Evolutionary conservation across 192 early-diverging fungal genomes (phyloP).

Genomic region (Coemansia sp.): DNA sequence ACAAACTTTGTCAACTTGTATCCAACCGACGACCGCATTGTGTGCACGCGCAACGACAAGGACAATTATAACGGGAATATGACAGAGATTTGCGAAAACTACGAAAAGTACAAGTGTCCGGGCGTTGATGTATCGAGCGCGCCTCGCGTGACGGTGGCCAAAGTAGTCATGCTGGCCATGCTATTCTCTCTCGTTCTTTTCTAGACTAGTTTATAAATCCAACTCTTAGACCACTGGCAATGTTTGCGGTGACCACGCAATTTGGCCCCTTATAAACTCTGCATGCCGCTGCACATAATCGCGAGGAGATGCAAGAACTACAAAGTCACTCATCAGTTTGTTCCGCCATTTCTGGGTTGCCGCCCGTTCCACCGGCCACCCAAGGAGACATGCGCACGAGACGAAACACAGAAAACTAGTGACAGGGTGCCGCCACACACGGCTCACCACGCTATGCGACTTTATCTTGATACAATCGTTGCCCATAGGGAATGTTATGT

Average conservation of each 20-base stretch:
- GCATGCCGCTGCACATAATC: constrained; percentile 39
- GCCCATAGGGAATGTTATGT: constrained; percentile 39
- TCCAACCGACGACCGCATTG: constrained; percentile 16
- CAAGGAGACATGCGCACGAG: constrained; percentile 40
- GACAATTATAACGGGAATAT: constrained; percentile 20
- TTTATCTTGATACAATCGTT: constrained; percentile 32
- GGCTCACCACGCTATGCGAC: constrained; percentile 18
- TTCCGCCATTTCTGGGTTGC: constrained; percentile 33
- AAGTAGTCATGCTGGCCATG: constrained; percentile 41
- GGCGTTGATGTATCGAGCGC: constrained; percentile 36
- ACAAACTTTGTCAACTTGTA: constrained; percentile 40
- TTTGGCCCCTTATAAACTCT: constrained; percentile 41
- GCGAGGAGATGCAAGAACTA: constrained; percentile 32
- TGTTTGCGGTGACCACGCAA: constrained; percentile 22
- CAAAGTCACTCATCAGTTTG: constrained; percentile 52
- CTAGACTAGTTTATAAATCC: not conserved
- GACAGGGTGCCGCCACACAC: constrained; percentile 41
- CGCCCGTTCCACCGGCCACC: constrained; percentile 41
- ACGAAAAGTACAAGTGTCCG: constrained; percentile 35
- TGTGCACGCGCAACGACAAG: constrained; percentile 44
- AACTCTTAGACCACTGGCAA: not conserved
- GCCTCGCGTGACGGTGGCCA: constrained; percentile 21
- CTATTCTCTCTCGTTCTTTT: constrained; percentile 9
- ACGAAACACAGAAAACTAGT: constrained; percentile 42
- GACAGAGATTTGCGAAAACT: constrained; percentile 39